Percentiles rank a stretch among this genome's conserved stretches.
phyloP scores from a whole-genome alignment of 441 rosid genomes.

The Croton setiger region DNA sequence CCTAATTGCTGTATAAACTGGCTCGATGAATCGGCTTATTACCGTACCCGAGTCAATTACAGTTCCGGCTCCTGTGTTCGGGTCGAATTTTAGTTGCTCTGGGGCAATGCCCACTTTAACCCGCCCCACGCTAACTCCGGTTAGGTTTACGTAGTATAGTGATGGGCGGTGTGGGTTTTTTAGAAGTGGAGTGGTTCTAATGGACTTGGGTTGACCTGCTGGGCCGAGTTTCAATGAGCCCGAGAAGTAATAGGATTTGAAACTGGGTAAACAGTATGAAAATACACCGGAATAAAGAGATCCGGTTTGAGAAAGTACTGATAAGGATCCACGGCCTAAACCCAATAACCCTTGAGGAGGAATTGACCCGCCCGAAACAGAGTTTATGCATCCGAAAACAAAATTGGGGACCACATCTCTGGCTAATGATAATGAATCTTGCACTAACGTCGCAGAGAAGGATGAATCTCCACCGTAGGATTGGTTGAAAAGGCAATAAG shows the following conservation, averaged over 20 bases:
- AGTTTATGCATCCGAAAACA: conserved; percentile 61
- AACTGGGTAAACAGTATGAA: conserved; percentile 84
- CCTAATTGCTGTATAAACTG: conserved; percentile 52
- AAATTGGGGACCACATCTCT: conserved; percentile 47
- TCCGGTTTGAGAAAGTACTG: conserved; percentile 58
- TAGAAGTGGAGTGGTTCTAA: conserved; percentile 65
- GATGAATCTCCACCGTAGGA: conserved; percentile 88
- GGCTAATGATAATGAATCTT: conserved; percentile 53
- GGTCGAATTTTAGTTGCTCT: conserved; percentile 43
- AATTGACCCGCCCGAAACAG: conserved; percentile 53
- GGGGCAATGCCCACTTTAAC: conserved; percentile 42
- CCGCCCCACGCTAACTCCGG: conserved; percentile 69
- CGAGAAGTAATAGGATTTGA: conserved; percentile 72
- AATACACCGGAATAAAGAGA: conserved; percentile 67
- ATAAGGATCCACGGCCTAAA: conserved; percentile 79
- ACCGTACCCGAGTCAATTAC: conserved; percentile 82
- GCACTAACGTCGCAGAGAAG: conserved; percentile 61
- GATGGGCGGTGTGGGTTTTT: conserved; percentile 74
- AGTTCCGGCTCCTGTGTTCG: conserved; percentile 71
- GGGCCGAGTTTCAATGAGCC: conserved; percentile 83
- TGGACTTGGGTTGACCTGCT: conserved; percentile 56
- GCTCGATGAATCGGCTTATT: conserved; percentile 63
- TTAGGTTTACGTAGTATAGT: conserved; percentile 72
- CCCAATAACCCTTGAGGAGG: conserved; percentile 91
- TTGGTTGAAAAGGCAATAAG: conserved; percentile 65